Percentiles rank a stretch among this genome's conserved stretches.
Evolutionary conservation across 2,329 filamentous ascomycete species (phyloP).

Genomic region (Aspergillus jensenii): DNA sequence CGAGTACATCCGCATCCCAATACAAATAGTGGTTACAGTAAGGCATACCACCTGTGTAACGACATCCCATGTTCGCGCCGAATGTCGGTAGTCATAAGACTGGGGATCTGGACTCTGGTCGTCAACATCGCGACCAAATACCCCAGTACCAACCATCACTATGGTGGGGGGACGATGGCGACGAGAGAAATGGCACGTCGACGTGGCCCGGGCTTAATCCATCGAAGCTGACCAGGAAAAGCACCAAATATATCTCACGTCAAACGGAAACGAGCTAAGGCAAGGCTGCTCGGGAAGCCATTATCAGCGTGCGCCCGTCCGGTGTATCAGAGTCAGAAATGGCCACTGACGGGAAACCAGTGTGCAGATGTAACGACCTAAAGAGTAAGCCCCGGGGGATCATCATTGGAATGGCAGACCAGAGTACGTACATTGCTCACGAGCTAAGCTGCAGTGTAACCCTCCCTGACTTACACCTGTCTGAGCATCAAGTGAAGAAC

Average conservation of each 20-base stretch:
- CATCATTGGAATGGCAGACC: background rate
- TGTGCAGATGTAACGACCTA: background rate
- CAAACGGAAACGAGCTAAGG: background rate
- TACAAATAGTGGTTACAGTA: conserved; percentile 17
- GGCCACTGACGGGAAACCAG: background rate
- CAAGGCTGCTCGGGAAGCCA: background rate
- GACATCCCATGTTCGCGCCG: conserved; percentile 16
- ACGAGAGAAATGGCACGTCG: background rate
- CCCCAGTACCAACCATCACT: background rate
- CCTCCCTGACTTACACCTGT: background rate
- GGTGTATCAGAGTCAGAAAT: background rate
- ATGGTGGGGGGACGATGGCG: background rate
- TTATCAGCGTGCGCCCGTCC: background rate
- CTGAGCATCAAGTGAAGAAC: background rate
- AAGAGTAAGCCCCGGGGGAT: background rate
- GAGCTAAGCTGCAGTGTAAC: conserved; percentile 7
- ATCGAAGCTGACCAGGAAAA: background rate
- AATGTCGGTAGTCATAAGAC: conserved; percentile 13
- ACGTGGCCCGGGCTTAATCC: background rate
- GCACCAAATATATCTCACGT: background rate
- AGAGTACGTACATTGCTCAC: too few relatives aligned
- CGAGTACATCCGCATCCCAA: conserved; percentile 25
- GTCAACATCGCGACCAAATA: background rate
- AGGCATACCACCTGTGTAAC: conserved; percentile 21
- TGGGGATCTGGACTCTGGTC: background rate